phyloP scores from a whole-genome alignment of 169 alveolate species.

The Eimeria mitis region DNA sequence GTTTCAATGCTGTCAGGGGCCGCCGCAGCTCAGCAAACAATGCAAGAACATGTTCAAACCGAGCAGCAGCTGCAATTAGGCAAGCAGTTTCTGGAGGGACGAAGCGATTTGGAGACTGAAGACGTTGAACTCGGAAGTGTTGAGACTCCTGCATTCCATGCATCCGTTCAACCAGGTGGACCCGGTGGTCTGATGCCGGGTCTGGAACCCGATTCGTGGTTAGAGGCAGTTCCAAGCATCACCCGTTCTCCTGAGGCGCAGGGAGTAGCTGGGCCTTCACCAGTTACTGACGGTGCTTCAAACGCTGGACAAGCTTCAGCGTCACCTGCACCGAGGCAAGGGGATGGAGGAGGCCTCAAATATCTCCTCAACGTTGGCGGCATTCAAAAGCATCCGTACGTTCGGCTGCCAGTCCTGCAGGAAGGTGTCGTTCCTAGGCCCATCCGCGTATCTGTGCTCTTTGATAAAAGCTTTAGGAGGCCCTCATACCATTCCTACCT shows the following conservation, averaged over 20 bases:
- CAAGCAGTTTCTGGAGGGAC: background rate
- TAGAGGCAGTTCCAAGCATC: background rate
- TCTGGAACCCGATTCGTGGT: background rate
- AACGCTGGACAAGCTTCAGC: background rate
- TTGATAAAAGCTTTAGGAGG: no score
- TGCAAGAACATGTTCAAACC: background rate
- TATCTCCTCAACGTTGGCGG: background rate
- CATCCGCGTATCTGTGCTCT: background rate
- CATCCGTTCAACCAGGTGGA: background rate
- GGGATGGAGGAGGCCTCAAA: background rate
- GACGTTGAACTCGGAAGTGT: background rate
- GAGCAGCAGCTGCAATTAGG: background rate
- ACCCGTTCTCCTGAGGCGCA: background rate
- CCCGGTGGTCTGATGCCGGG: background rate
- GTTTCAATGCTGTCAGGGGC: background rate
- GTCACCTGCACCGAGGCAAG: background rate
- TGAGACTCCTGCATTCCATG: background rate
- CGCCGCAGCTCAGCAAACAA: background rate
- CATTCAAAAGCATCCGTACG: background rate
- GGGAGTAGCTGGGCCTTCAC: background rate
- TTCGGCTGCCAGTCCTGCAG: background rate
- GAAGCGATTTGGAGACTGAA: background rate
- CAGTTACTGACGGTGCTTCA: background rate
- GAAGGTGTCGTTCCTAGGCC: background rate
- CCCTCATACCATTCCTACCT: background rate